These are phyloP conservation scores for Saccharomycopsis vini DNA, from an alignment of 805 yeast species.

Conservation along the genomic window DNA sequence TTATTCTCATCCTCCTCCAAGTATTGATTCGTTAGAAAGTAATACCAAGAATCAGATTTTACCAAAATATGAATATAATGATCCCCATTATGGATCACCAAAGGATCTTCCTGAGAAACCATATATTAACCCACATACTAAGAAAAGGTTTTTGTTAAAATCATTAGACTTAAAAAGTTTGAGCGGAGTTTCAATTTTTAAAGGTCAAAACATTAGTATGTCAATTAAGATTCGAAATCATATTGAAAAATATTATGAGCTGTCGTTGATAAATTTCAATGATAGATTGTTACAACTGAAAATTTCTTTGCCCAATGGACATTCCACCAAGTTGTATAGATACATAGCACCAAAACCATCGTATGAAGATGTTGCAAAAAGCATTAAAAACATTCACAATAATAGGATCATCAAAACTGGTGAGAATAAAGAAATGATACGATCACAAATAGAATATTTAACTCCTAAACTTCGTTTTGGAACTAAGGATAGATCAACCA, in stretches of 20 bases:
- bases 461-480: slow-evolving; percentile 4
- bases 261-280: background rate
- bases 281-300: background rate
- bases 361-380: slow-evolving; percentile 26
- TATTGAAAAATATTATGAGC: background rate
- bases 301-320: background rate
- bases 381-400: slow-evolving; percentile 13
- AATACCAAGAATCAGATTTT: slow-evolving; percentile 41
- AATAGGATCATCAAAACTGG: too few species aligned
- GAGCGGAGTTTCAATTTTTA: background rate
- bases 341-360: slow-evolving; percentile 44
- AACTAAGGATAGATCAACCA: background rate
- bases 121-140: slow-evolving; percentile 46
- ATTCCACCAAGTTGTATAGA: slow-evolving; percentile 31
- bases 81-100: slow-evolving; percentile 53
- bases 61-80: slow-evolving; percentile 44
- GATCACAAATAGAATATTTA: slow-evolving; percentile 42
- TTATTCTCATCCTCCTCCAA: too few species aligned
- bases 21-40: slow-evolving; percentile 29
- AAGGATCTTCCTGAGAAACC: slow-evolving; percentile 47
- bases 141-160: slow-evolving; percentile 44
- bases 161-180: slow-evolving; percentile 27
- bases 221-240: slow-evolving; percentile 3
- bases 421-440: slow-evolving; percentile 20
- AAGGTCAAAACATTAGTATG: background rate